Conservation (phyloP, 306 rosid genomes). For the Cajanus cajan region DNA sequence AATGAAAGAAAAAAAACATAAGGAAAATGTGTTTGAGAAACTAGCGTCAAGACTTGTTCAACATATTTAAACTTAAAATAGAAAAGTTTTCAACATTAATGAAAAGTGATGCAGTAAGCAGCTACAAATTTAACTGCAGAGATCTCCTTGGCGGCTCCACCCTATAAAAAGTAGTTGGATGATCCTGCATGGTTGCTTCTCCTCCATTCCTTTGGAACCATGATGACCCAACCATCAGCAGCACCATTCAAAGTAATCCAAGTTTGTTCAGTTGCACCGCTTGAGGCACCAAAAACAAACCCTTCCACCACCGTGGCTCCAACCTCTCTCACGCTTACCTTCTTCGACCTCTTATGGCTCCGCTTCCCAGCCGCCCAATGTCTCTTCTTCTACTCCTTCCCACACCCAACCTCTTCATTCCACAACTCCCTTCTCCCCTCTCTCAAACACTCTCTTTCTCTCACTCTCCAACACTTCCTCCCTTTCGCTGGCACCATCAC, state of each 20-base stretch:
- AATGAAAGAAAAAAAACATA: too few species aligned
- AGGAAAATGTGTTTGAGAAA: too few species aligned
- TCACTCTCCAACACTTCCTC: conserved; percentile 36
- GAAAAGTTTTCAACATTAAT: too few species aligned
- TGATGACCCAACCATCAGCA: neutral
- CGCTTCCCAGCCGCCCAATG: neutral
- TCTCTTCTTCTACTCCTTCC: conserved; percentile 4
- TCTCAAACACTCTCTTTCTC: conserved; percentile 30
- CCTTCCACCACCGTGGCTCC: neutral
- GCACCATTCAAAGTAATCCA: neutral
- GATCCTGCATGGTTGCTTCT: too few species aligned
- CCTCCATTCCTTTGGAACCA: neutral
- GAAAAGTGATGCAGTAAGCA: too few species aligned
- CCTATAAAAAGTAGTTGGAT: too few species aligned
- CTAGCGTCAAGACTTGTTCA: too few species aligned
- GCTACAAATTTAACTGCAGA: too few species aligned
- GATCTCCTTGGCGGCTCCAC: too few species aligned
- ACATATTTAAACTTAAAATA: too few species aligned
- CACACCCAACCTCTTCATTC: conserved; percentile 1
- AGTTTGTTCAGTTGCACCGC: neutral
- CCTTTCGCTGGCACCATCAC: conserved; percentile 26
- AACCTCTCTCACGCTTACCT: neutral
- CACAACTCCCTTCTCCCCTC: conserved; percentile 25
- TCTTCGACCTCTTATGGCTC: neutral
- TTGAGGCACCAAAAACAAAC: neutral